Evolutionary conservation across 2,329 filamentous ascomycete species (phyloP), one percentile per base, ranked within the genome.

Genomic region (Ophiosphaerella herpotricha): DNA sequence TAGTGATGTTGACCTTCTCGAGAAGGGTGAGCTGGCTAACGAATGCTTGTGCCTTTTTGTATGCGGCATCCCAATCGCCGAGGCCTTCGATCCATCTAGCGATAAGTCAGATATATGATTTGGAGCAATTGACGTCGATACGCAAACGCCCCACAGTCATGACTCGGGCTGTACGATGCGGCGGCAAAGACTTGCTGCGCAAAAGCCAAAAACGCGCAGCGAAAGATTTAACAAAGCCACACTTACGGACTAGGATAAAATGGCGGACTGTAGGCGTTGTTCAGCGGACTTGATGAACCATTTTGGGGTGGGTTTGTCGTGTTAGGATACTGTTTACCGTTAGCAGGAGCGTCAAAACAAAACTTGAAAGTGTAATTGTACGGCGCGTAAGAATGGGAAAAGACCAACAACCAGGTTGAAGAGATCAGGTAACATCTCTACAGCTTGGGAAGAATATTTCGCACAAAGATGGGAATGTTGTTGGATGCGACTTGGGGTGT

Each of bases 1-100:
- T 97, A 2, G 93, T 97, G 57, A 99, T 73, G 73, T 97, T 97
- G 74, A 97, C 91, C 77, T 96, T 97, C 73, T 97, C 92, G 9
- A 85, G 69, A 32, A 96, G 80, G 0, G 91, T 96, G 74, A 96
- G 76, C 69, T 91, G 85, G 8, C 87, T 88, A 39, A 97, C 91
- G 64, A 96, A 93, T 2, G 80, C 83, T 60, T 83, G 85, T 1
- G 92, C 92, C 72, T 88, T 86, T 16, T 75, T 77, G 61, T 96
- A 92, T 34, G 91, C 90, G 6, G 85, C 82, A 46, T 83, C 80
- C 91, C 91, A 96, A 38, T 67, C 69, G 12, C 88, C 89, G 5
- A 83, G 72, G 14, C 89, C 87, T 55, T 89, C 83, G 76, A 88
- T 87, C 90, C 91, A 96, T 77, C 66, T 65, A 33, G 7, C 18